Base-by-base conservation (phyloP, 139 green algal genomes). In the Picochlorum sp. region DNA sequence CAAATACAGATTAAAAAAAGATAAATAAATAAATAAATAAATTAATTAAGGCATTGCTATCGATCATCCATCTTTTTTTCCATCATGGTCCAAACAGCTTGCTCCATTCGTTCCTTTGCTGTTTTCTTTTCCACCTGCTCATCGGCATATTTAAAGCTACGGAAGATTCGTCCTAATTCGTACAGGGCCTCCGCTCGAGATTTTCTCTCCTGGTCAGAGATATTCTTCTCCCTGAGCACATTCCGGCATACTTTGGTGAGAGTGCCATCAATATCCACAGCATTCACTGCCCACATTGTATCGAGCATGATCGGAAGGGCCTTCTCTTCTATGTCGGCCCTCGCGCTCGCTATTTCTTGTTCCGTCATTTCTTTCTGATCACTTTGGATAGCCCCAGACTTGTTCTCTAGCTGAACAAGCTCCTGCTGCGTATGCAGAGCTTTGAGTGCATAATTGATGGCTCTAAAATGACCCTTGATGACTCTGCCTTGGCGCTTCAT, bases 201-300 rank as follows among this genome's bases (percentile, higher is more conserved):
- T 11, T 59, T 56, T 21, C 79, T 69, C 41, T 81, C 47, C 11
- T 69, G 66, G 58, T 74, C 78, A 73, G 52, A 57, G 6, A 65
- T 21, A 30, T 57, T 49, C 31, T n/a, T 15, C 23, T 77, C 66
- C 14, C 79, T 21, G 1, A 76, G 44, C 65, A 85, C 73, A 49
- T 57, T 54, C 18, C 58, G 65, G 57, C 76, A 81, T 28, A 89
- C 86, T 64, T 87, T 79, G 37, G 73, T 72, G 23, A 96, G 55
- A 0, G 89, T 96, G 31, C n/a, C 57, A 49, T 96, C 76, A 16
- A 97, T 95, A 79, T 97, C 90, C 15, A 96, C 55, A 58, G 86
- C 78, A 59, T 95, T 96, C 57, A 87, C 85, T 2, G 87, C 88
- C 90, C 90, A 96, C 84, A 95, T 91, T 21, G 89, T 89, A 26